Percentiles rank a stretch among this genome's conserved stretches.
phyloP scores from a whole-genome alignment of 1,284 basidiomycete species.

The Cystobasidium pallidum region DNA sequence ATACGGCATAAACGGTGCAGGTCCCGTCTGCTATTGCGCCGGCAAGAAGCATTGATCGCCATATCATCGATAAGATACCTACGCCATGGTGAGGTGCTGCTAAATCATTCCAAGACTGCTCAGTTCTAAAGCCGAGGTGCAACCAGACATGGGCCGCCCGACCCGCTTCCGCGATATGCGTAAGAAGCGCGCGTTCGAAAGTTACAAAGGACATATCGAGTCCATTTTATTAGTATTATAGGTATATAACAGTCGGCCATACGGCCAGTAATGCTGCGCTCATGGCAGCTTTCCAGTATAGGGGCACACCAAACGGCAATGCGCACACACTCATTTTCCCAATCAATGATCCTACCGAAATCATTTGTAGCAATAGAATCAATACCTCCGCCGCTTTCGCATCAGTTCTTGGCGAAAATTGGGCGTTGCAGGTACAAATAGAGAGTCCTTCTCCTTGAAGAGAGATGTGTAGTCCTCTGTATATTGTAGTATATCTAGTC shows the following conservation, averaged over 20 bases:
- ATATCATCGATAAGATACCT: not conserved
- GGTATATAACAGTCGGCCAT: not conserved
- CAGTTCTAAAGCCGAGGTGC: not conserved
- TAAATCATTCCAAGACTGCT: not conserved
- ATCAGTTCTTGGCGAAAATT: not conserved
- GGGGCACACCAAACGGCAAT: not conserved
- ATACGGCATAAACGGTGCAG: conserved; percentile 27
- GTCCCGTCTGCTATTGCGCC: conserved; percentile 31
- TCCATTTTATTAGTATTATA: conserved; percentile 4
- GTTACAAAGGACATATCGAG: conserved; percentile 13
- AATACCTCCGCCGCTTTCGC: not conserved
- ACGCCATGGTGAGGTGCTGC: not conserved
- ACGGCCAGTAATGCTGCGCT: not conserved
- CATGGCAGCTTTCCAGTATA: not conserved
- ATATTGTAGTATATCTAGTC: not conserved
- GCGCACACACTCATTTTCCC: conserved; percentile 6
- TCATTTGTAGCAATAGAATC: conserved; percentile 15
- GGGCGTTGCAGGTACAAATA: not conserved
- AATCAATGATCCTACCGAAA: not conserved
- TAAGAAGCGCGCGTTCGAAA: conserved; percentile 8
- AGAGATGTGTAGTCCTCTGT: conserved; percentile 1
- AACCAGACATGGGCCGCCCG: not conserved
- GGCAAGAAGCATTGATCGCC: conserved; percentile 10
- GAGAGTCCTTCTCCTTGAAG: not conserved
- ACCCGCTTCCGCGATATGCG: conserved; percentile 4